Conservation (phyloP, 2,329 filamentous ascomycete genomes). For the Hypoxylon sp. region DNA sequence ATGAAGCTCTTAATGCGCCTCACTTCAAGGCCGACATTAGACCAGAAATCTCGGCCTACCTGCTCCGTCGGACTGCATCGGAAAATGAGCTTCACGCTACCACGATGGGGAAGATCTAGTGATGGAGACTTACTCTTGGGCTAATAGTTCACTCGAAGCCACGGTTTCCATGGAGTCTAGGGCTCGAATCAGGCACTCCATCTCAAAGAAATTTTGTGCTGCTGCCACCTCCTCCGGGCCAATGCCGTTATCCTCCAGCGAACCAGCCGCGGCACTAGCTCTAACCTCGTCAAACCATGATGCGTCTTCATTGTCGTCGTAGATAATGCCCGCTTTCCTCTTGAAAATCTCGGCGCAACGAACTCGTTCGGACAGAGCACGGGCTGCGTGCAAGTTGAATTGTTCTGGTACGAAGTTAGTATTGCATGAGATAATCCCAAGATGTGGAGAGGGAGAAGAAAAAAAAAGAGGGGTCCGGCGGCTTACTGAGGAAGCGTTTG, state of each 20-base stretch:
- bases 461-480: too few relatives aligned
- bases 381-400: constrained; percentile 66
- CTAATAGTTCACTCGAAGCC: constrained; percentile 66
- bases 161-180: constrained; percentile 78
- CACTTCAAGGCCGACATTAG: constrained; percentile 66
- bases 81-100: constrained; percentile 47
- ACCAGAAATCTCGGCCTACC: constrained; percentile 62
- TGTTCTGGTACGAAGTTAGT: constrained; percentile 55
- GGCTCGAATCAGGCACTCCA: constrained; percentile 74
- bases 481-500: constrained; percentile 85
- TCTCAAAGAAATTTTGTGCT: constrained; percentile 73
- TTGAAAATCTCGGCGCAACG: constrained; percentile 63
- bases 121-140: constrained; percentile 61
- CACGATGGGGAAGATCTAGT: neutral
- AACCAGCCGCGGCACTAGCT: constrained; percentile 39
- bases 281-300: constrained; percentile 51
- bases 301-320: constrained; percentile 52
- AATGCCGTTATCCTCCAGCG: constrained; percentile 54
- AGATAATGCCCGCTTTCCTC: constrained; percentile 50
- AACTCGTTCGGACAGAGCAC: constrained; percentile 65
- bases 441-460: neutral
- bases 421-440: neutral
- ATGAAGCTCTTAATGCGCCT: constrained; percentile 68
- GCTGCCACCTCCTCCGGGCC: constrained; percentile 59
- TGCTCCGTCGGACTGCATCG: constrained; percentile 51